These are phyloP conservation scores for Aureobasidium sp. DNA, from an alignment of 2,329 filamentous ascomycete species.

Conservation along the genomic window DNA sequence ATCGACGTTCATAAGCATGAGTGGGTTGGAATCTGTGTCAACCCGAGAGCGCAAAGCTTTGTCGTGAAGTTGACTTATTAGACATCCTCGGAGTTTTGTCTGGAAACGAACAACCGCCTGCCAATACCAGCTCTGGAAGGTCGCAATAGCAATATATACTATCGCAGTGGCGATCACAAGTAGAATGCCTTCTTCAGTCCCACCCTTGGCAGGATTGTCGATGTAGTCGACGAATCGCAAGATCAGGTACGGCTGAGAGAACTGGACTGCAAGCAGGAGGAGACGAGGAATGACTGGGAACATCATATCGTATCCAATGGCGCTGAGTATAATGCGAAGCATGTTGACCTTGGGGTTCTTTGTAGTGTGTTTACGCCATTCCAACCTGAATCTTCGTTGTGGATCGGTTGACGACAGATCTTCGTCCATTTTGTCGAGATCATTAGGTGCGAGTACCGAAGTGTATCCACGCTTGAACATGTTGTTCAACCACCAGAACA, in stretches of 20 bases:
- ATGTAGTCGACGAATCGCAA: constrained; percentile 22
- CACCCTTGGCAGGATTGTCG: constrained; percentile 16
- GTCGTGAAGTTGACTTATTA: constrained; percentile 25
- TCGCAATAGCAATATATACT: constrained; percentile 22
- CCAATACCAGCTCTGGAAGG: constrained; percentile 24
- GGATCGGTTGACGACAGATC: constrained; percentile 23
- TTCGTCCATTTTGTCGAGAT: constrained; percentile 24
- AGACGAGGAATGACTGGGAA: constrained; percentile 23
- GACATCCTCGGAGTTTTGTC: constrained; percentile 23
- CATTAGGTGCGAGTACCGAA: constrained; percentile 23
- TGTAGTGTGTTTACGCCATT: constrained; percentile 20
- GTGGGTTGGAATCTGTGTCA: constrained; percentile 19
- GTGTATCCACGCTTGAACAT: constrained; percentile 27
- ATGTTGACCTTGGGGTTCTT: constrained; percentile 14
- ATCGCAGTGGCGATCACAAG: constrained; percentile 26
- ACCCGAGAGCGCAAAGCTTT: constrained; percentile 22
- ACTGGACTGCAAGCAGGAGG: constrained; percentile 20
- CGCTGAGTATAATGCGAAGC: constrained; percentile 19
- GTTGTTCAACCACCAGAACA: constrained; percentile 33
- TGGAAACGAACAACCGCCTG: constrained; percentile 23
- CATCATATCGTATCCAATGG: constrained; percentile 22
- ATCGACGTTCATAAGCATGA: constrained; percentile 28
- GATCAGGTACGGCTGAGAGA: constrained; percentile 26
- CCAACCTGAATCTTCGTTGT: constrained; percentile 19
- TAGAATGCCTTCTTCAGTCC: constrained; percentile 23